A percentile compares a stretch with the other conserved stretches of the same genome.
Evolutionary conservation across 225 moss, liverwort and hornwort species (phyloP).

Genomic region (Lunularia cruciata): DNA sequence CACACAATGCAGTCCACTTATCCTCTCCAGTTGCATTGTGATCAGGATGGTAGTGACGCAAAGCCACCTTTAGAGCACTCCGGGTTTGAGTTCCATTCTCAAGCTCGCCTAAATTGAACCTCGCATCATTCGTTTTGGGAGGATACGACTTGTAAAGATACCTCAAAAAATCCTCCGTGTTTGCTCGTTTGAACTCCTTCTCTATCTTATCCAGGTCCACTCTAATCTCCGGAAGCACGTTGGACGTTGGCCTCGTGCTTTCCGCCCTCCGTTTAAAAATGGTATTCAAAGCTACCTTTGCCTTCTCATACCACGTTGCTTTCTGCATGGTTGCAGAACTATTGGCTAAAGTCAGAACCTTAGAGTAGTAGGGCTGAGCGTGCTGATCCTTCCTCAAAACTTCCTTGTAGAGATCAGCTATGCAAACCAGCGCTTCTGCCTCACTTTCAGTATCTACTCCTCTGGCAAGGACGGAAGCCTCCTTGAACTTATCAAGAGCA

Average conservation of each 20-base stretch:
- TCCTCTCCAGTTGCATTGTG: slow-evolving; percentile 43
- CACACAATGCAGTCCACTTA: slow-evolving; percentile 37
- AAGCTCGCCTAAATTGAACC: slow-evolving; percentile 25
- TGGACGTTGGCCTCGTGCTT: not conserved
- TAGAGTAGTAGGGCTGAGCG: slow-evolving; percentile 45
- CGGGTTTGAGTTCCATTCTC: slow-evolving; percentile 27
- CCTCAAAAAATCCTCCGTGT: slow-evolving; percentile 36
- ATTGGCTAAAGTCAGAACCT: slow-evolving; percentile 38
- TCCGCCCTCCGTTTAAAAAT: slow-evolving; percentile 36
- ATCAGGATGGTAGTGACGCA: slow-evolving; percentile 51
- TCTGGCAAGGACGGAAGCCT: slow-evolving; percentile 42
- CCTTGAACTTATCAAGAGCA: slow-evolving; percentile 52
- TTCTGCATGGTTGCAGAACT: slow-evolving; percentile 35
- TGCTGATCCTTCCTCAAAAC: slow-evolving; percentile 42
- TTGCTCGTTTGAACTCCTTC: slow-evolving; percentile 35
- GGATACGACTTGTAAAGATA: slow-evolving; percentile 42
- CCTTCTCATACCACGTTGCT: slow-evolving; percentile 39
- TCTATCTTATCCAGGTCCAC: slow-evolving; percentile 32
- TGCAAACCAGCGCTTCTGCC: slow-evolving; percentile 43
- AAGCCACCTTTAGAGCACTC: slow-evolving; percentile 41
- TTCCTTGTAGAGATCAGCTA: slow-evolving; percentile 45
- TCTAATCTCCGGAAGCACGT: slow-evolving; percentile 28
- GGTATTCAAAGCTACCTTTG: slow-evolving; percentile 32
- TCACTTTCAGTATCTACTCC: slow-evolving; percentile 50
- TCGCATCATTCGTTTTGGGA: slow-evolving; percentile 33